phyloP scores from a whole-genome alignment of 805 yeast species.

The Schwanniomyces vanrijiae region DNA sequence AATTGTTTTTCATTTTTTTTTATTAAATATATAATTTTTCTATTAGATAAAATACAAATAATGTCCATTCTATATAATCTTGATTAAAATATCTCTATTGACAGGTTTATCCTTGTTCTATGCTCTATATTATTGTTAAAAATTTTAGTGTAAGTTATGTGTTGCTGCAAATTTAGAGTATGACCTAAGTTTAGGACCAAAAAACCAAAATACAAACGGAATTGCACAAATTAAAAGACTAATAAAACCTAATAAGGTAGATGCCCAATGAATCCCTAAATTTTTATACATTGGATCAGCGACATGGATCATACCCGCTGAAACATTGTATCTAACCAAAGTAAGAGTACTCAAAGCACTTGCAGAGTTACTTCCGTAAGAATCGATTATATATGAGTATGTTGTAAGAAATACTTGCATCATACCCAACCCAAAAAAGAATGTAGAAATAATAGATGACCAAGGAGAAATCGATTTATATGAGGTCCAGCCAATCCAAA shows the following conservation, averaged over 20 bases:
- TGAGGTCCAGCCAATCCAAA: constrained; percentile 74
- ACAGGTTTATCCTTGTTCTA: background rate
- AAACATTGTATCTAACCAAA: constrained; percentile 2
- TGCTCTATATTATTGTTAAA: background rate
- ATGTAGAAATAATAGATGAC: constrained; percentile 2
- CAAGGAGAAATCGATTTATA: constrained; percentile 5
- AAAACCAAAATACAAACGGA: constrained; percentile 65
- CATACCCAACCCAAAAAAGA: constrained; percentile 5
- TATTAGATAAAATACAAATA: too few species aligned
- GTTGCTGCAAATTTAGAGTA: constrained; percentile 28
- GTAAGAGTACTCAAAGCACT: constrained; percentile 5
- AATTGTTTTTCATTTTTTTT: too few species aligned
- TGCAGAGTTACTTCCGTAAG: constrained; percentile 4
- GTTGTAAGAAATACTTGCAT: constrained; percentile 4
- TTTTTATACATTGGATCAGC: constrained; percentile 48
- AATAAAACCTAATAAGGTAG: constrained; percentile 49
- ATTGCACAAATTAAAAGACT: constrained; percentile 69
- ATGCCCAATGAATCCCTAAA: constrained; percentile 55
- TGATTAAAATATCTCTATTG: background rate
- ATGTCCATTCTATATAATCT: too few species aligned
- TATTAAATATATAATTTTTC: too few species aligned
- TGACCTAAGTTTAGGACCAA: constrained; percentile 58
- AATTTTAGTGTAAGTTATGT: too few species aligned
- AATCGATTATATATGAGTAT: constrained; percentile 4
- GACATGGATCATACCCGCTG: constrained; percentile 21